These are phyloP conservation scores for Mycena pura DNA, from an alignment of 768 basidiomycete genomes.

Conservation along the genomic window DNA sequence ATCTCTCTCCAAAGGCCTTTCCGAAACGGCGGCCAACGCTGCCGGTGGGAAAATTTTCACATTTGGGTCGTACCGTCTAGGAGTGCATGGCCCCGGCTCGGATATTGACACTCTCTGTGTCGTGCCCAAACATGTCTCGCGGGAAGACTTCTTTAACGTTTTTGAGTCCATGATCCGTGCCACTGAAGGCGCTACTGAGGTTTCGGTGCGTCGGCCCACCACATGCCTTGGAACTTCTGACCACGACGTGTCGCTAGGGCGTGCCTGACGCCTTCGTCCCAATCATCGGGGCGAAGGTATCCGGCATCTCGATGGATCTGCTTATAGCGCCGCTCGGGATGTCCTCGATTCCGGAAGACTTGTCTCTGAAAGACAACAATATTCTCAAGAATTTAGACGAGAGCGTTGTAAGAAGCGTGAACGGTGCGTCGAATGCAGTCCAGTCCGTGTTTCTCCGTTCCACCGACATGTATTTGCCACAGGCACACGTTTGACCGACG, in stretches of 20 bases:
- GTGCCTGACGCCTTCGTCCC: slow-evolving; percentile 98
- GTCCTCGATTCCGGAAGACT: slow-evolving; percentile 88
- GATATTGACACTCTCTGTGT: slow-evolving; percentile 99
- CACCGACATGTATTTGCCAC: slow-evolving; percentile 8
- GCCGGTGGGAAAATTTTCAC: slow-evolving; percentile 99
- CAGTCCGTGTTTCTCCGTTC: neutral
- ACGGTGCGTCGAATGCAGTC: slow-evolving; percentile 69
- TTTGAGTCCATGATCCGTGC: slow-evolving; percentile 90
- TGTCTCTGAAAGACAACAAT: slow-evolving; percentile 90
- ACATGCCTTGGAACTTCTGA: neutral
- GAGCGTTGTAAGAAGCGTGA: slow-evolving; percentile 90
- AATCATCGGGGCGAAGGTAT: slow-evolving; percentile 88
- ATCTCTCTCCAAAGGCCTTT: slow-evolving; percentile 79
- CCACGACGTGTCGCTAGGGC: too few relatives aligned
- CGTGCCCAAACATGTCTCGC: slow-evolving; percentile 92
- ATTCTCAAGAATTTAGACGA: slow-evolving; percentile 92
- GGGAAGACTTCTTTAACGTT: slow-evolving; percentile 93
- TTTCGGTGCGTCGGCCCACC: slow-evolving; percentile 70
- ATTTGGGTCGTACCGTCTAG: slow-evolving; percentile 96
- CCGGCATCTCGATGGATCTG: slow-evolving; percentile 93
- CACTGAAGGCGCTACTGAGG: slow-evolving; percentile 83
- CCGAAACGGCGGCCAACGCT: slow-evolving; percentile 83
- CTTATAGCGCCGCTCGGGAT: slow-evolving; percentile 87
- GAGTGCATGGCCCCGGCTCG: slow-evolving; percentile 92
- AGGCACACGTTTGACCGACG: slow-evolving; percentile 96